Evolutionary conservation across 2,329 filamentous ascomycete species (phyloP).

Genomic region (Neopestalotiopsis rosae): DNA sequence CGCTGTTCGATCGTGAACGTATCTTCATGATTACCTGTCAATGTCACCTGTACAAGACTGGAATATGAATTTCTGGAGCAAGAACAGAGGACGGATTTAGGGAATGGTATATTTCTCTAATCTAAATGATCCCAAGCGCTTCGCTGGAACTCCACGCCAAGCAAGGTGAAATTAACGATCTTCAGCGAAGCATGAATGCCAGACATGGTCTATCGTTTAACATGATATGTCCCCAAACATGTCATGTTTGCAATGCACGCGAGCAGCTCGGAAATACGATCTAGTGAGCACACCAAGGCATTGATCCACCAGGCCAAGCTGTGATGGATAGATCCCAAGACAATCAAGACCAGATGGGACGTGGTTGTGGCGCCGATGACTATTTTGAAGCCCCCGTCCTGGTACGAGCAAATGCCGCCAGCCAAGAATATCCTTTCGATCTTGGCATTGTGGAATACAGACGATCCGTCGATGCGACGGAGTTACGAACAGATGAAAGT

Average conservation of each 20-base stretch:
- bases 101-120: too few relatives aligned
- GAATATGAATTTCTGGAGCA: background rate
- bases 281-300: background rate
- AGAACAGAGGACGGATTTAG: background rate
- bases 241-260: background rate
- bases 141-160: too few relatives aligned
- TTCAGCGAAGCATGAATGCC: background rate
- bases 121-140: too few relatives aligned
- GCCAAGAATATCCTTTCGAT: background rate
- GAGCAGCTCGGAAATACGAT: background rate
- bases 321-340: too few relatives aligned
- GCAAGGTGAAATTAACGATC: background rate
- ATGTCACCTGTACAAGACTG: background rate
- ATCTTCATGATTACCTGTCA: background rate
- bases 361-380: too few relatives aligned
- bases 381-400: too few relatives aligned
- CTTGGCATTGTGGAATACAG: background rate
- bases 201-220: background rate
- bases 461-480: background rate
- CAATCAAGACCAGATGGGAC: too few relatives aligned
- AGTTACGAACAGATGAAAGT: background rate
- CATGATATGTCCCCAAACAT: background rate
- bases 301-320: background rate
- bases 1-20: background rate
- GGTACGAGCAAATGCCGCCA: background rate